A percentile compares a stretch with the other conserved stretches of the same genome.
These are phyloP conservation scores for Candida tallmaniae DNA, from an alignment of 805 yeast species.

Conservation along the genomic window DNA sequence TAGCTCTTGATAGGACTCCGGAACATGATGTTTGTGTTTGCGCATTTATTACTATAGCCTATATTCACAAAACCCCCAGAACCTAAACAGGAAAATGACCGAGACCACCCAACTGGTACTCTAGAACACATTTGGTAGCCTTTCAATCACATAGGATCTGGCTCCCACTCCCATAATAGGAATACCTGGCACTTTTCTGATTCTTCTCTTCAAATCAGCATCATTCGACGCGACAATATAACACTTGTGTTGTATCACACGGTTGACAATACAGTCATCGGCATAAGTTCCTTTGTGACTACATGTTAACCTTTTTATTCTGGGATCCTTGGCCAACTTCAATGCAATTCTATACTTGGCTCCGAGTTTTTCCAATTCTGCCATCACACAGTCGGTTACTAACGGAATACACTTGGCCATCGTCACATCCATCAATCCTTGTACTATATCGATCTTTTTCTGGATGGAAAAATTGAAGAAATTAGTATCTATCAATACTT, in stretches of 20 bases:
- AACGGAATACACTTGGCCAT: conserved; percentile 95
- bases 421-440: conserved; percentile 94
- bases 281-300: conserved; percentile 96
- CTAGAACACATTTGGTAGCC: conserved; percentile 89
- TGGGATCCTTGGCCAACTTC: conserved; percentile 87
- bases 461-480: conserved; percentile 95
- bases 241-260: conserved; percentile 95
- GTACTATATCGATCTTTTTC: conserved; percentile 89
- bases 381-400: conserved; percentile 96
- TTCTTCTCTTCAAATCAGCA: conserved; percentile 91
- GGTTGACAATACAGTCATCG: conserved; percentile 91
- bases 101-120: background rate
- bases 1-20: too few species aligned
- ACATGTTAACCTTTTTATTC: conserved; percentile 82
- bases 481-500: conserved; percentile 92
- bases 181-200: conserved; percentile 95
- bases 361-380: conserved; percentile 94
- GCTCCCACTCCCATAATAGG: conserved; percentile 97
- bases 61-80: too few species aligned
- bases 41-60: too few species aligned
- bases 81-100: too few species aligned
- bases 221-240: conserved; percentile 97
- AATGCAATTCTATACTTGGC: conserved; percentile 93
- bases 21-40: too few species aligned
- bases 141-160: conserved; percentile 86